A percentile compares a stretch with the other conserved stretches of the same genome.
phyloP scores from a whole-genome alignment of 768 basidiomycete genomes.

The Mycena floridula region DNA sequence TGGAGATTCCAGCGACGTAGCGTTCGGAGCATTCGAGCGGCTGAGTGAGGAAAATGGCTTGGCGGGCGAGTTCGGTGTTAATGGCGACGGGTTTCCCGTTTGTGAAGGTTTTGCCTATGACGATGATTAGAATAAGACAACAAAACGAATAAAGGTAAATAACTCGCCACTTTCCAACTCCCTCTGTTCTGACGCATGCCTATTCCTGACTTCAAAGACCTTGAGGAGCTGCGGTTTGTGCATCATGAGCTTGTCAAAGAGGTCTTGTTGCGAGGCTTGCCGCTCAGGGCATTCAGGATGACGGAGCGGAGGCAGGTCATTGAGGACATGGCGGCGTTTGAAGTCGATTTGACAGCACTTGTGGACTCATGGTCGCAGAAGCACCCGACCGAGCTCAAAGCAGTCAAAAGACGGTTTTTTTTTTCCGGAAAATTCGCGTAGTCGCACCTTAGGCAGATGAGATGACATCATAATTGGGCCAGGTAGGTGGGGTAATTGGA shows the following conservation, averaged over 20 bases:
- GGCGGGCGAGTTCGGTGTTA: constrained; percentile 74
- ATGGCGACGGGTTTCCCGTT: constrained; percentile 65
- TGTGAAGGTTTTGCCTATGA: constrained; percentile 64
- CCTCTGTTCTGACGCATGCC: constrained; percentile 57
- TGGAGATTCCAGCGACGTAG: constrained; percentile 66
- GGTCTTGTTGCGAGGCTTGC: constrained; percentile 57
- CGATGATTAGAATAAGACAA: too few relatives aligned
- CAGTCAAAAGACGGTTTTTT: too few relatives aligned
- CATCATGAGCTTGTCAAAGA: constrained; percentile 69
- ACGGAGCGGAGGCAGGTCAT: neutral
- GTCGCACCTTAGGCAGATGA: too few relatives aligned
- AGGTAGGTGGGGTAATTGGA: too few relatives aligned
- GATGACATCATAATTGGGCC: too few relatives aligned
- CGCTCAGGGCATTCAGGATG: constrained; percentile 18
- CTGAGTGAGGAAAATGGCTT: constrained; percentile 72
- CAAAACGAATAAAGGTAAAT: too few relatives aligned
- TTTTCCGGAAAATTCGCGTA: too few relatives aligned
- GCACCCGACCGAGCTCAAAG: too few relatives aligned
- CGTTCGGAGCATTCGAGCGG: constrained; percentile 81
- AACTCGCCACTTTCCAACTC: constrained; percentile 64
- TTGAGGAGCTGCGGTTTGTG: constrained; percentile 58
- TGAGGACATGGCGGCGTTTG: too few relatives aligned
- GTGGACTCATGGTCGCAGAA: too few relatives aligned
- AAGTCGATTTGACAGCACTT: too few relatives aligned
- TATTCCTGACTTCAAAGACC: constrained; percentile 60